phyloP scores from a whole-genome alignment of 345 rosid genomes.

The Eucalyptus cloeziana region DNA sequence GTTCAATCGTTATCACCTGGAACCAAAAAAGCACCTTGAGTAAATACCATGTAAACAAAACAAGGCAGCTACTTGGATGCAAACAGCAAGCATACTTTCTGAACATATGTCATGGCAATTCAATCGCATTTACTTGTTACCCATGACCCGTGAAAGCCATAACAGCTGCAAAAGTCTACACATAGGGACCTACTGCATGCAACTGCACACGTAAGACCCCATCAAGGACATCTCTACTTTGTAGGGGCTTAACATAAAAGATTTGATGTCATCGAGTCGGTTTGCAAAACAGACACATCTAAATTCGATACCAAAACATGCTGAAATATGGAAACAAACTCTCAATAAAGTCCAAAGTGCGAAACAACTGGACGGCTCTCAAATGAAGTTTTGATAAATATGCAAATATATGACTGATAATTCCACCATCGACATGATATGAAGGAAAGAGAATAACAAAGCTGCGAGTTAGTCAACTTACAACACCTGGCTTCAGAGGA shows the following conservation, averaged over 20 bases:
- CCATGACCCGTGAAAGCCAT: not conserved
- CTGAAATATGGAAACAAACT: not conserved
- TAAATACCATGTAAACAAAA: not conserved
- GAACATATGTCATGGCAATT: not conserved
- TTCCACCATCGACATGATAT: not conserved
- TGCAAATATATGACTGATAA: not conserved
- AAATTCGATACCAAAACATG: not conserved
- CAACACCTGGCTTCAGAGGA: constrained; percentile 82
- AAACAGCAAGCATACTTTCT: not conserved
- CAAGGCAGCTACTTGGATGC: not conserved
- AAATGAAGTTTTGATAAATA: not conserved
- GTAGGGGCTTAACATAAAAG: not conserved
- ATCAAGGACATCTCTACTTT: not conserved
- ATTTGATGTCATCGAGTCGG: not conserved
- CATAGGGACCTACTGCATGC: not conserved
- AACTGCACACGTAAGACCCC: not conserved
- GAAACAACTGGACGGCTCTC: not conserved
- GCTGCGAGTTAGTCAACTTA: constrained; percentile 23
- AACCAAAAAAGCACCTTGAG: not conserved
- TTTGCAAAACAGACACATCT: not conserved
- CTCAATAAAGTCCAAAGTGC: not conserved
- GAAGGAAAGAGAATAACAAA: not conserved
- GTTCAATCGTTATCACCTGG: constrained; percentile 95
- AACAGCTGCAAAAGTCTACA: not conserved
- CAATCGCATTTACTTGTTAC: not conserved